phyloP scores from a whole-genome alignment of 2,329 filamentous ascomycete species.

The Bimuria novae-zelandiae region DNA sequence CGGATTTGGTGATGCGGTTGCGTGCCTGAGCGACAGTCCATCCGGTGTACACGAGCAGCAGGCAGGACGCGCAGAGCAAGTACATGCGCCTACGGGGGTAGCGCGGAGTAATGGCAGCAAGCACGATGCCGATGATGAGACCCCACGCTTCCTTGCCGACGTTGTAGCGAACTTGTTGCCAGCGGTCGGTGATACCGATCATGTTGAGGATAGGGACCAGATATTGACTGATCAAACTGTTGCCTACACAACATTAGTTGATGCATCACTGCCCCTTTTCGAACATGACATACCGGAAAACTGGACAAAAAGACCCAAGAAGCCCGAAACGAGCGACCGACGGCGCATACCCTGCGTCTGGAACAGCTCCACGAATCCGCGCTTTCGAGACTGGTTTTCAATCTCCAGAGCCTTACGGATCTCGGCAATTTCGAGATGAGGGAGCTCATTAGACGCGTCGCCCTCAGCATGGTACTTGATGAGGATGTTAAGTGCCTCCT shows the following conservation, averaged over 20 bases:
- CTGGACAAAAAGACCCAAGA: conserved; percentile 68
- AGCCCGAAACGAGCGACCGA: conserved; percentile 64
- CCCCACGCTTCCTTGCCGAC: conserved; percentile 65
- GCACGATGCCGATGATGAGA: conserved; percentile 60
- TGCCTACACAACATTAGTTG: conserved; percentile 32
- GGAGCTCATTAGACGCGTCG: conserved; percentile 57
- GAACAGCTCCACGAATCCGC: conserved; percentile 65
- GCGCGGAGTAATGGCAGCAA: conserved; percentile 60
- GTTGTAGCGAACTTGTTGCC: conserved; percentile 49
- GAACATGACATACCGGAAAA: conserved; percentile 57
- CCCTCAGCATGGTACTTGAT: conserved; percentile 69
- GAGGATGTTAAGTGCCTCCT: conserved; percentile 65
- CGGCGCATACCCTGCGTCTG: conserved; percentile 67
- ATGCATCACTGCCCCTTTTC: background rate
- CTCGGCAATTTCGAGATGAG: conserved; percentile 69
- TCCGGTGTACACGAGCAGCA: conserved; percentile 40
- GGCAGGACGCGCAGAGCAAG: conserved; percentile 48
- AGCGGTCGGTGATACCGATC: conserved; percentile 61
- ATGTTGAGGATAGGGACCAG: conserved; percentile 65
- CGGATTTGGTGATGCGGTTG: conserved; percentile 50
- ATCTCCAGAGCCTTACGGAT: conserved; percentile 66
- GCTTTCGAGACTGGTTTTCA: conserved; percentile 57
- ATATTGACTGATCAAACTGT: conserved; percentile 62
- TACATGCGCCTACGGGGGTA: conserved; percentile 62
- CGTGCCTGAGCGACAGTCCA: conserved; percentile 54